phyloP scores from a whole-genome alignment of 192 early-diverging fungal genomes.

The Pilobolus umbonatus region DNA sequence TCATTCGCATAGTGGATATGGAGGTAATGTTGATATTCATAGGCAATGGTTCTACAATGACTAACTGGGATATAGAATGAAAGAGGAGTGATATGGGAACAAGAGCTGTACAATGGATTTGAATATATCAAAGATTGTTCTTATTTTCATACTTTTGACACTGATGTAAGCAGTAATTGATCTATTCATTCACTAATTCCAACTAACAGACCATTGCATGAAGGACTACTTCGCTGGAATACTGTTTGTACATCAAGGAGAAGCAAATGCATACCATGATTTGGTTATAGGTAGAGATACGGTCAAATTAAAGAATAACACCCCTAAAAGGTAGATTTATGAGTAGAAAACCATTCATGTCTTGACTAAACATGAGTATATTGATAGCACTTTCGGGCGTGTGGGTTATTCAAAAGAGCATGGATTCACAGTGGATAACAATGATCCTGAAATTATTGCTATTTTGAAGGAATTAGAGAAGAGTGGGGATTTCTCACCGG shows the following conservation, averaged over 20 bases:
- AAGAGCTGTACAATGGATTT: constrained; percentile 73
- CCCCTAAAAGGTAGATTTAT: neutral
- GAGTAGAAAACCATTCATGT: too few species aligned
- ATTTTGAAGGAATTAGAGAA: constrained; percentile 55
- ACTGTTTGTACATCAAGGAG: constrained; percentile 65
- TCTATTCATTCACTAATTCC: neutral
- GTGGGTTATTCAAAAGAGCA: constrained; percentile 51
- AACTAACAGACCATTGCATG: neutral
- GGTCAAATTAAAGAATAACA: constrained; percentile 9
- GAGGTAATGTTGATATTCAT: constrained; percentile 25
- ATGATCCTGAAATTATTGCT: constrained; percentile 65
- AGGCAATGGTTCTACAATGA: neutral
- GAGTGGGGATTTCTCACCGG: constrained; percentile 51
- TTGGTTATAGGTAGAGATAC: constrained; percentile 30
- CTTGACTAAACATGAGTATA: neutral
- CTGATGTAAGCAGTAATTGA: constrained; percentile 45
- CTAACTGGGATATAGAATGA: constrained; percentile 29
- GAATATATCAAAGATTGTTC: constrained; percentile 56
- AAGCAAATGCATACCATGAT: constrained; percentile 59
- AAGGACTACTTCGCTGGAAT: constrained; percentile 61
- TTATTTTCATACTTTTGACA: constrained; percentile 69
- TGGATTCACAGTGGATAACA: constrained; percentile 61
- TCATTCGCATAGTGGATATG: constrained; percentile 64
- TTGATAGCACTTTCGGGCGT: constrained; percentile 46
- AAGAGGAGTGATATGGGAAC: constrained; percentile 68